Percentiles rank a stretch among this genome's conserved stretches.
These are phyloP conservation scores for Nicotiana obtusifolia DNA, from an alignment of 257 asterid genomes.

Conservation along the genomic window DNA sequence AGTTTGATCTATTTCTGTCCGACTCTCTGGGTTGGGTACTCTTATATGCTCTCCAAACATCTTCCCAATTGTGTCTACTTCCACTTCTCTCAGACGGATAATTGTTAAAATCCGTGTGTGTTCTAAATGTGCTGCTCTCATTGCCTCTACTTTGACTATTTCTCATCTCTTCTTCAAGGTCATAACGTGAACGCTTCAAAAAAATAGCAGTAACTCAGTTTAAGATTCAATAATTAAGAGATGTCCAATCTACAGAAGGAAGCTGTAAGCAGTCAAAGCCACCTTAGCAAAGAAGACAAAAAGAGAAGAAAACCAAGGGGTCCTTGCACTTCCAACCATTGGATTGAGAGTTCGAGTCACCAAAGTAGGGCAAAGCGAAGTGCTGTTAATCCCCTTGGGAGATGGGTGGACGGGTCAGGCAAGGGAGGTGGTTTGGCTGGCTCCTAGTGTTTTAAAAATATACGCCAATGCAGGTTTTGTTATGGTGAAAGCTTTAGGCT, in stretches of 20 bases:
- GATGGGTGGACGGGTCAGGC: too few relatives aligned
- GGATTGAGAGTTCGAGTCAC: too few relatives aligned
- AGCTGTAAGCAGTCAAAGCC: neutral
- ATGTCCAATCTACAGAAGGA: neutral
- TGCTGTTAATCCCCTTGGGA: too few relatives aligned
- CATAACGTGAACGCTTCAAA: constrained; percentile 68
- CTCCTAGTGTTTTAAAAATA: neutral
- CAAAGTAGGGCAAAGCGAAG: too few relatives aligned
- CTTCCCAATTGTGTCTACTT: constrained; percentile 50
- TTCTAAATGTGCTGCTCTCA: constrained; percentile 26
- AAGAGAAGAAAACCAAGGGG: neutral
- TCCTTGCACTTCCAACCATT: neutral
- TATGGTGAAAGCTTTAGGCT: neutral
- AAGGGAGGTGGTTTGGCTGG: too few relatives aligned
- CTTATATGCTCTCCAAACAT: constrained; percentile 43
- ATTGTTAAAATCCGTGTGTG: constrained; percentile 37
- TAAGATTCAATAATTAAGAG: neutral
- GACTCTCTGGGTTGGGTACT: constrained; percentile 37
- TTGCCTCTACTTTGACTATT: constrained; percentile 45
- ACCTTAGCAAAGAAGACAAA: neutral
- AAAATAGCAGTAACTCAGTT: constrained; percentile 18
- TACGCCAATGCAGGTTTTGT: neutral
- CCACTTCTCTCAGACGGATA: constrained; percentile 42
- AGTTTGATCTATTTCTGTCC: constrained; percentile 37
- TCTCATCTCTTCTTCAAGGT: constrained; percentile 75